Evolutionary conservation across 768 basidiomycete genomes (phyloP).

Genomic region (Suillus lakei): DNA sequence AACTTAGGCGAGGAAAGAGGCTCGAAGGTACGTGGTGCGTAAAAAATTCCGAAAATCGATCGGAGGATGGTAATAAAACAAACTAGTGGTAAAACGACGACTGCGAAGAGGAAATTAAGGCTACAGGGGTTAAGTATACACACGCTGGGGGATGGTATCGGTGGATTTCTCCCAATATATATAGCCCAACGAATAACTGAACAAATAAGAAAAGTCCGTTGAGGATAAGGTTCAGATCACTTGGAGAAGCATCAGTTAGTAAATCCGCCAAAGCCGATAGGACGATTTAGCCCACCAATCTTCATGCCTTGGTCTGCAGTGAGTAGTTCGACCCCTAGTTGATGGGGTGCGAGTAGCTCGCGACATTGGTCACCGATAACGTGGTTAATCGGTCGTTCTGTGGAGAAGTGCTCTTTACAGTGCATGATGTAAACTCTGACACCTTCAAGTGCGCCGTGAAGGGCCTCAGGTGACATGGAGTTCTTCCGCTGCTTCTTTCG

Average conservation of each 20-base stretch:
- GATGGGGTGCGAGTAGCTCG: constrained; percentile 58
- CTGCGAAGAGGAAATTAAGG: constrained; percentile 30
- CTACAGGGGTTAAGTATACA: constrained; percentile 45
- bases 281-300: constrained; percentile 59
- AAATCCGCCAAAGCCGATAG: constrained; percentile 2
- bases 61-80: constrained; percentile 6
- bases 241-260: constrained; percentile 18
- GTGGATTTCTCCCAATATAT: constrained; percentile 17
- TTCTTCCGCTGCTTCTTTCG: constrained; percentile 45
- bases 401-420: constrained; percentile 76
- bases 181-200: constrained; percentile 16
- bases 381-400: constrained; percentile 57
- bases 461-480: constrained; percentile 45
- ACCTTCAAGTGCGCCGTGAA: constrained; percentile 58
- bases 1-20: not conserved
- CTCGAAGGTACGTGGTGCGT: constrained; percentile 1
- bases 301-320: constrained; percentile 81
- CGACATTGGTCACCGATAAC: constrained; percentile 78
- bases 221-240: constrained; percentile 38
- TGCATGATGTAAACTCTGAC: constrained; percentile 82
- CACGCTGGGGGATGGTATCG: constrained; percentile 30
- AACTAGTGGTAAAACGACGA: not conserved
- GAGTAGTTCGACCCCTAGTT: constrained; percentile 74
- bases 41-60: not conserved
- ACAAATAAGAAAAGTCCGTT: constrained; percentile 7